Base-by-base conservation (phyloP, 495 filamentous ascomycete species). In the Pseudotulostoma volvatum region DNA sequence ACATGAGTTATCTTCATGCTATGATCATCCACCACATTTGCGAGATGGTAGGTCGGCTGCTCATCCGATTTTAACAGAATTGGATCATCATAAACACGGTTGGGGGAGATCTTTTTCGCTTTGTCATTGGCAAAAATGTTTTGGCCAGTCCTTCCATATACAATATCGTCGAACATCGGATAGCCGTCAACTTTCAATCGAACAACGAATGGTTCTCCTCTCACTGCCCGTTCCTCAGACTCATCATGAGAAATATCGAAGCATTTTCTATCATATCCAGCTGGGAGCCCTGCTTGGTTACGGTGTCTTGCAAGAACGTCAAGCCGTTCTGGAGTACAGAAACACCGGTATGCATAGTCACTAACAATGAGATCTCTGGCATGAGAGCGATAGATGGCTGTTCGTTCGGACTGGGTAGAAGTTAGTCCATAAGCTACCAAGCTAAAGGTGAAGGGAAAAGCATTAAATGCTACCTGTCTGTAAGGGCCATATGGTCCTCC, bases 11-110 rank as follows among this genome's bases (percentile, higher is more conserved):
- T 92, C 37, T 80, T 56, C 90, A 97, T 97, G 36, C 71, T 59
- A 52, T 92, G 83, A 54, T 97, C 90, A 54, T 97, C 90, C 15
- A 97, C 78, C 17, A 97, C 87, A 56, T 95, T 96, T 3, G 90
- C 90, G 38, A 97, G 76, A 54, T 96, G 90, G 51, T 97, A 97
- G 7, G 90, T 96, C 1, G 90, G 90, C 37, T 78, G 75, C 0
- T 86, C 86, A 50, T 97, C 90, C 5, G 75, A 76, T 57, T 96
- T 97, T 18, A 93, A 54, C 33, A 97, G 62, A 44, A 97, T 77
- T 7, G 82, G 85, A 53, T 86, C 82, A 39, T 82, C 79, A 38
- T 70, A 80, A 2, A 69, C 59, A 3, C 57, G 50, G 23, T 70
- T 61, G 37, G 61, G 64, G 9, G 59, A 45, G 44, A 66, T 50